Conservation (phyloP, 257 asterid species). For the Jacaranda mimosifolia region DNA sequence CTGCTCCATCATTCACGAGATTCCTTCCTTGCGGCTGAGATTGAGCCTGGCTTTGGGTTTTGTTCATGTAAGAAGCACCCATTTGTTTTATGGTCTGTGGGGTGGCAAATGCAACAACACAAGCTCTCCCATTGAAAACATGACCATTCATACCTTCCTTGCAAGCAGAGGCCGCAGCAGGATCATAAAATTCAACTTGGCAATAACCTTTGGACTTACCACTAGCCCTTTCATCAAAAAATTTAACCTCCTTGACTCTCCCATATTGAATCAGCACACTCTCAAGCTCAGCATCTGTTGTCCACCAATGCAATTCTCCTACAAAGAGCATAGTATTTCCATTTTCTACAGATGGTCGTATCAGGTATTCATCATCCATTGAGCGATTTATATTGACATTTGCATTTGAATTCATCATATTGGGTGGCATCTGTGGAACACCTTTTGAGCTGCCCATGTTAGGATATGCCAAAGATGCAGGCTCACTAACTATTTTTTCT, state of each 20-base stretch:
- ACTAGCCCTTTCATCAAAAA: slow-evolving; percentile 94
- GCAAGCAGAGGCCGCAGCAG: slow-evolving; percentile 84
- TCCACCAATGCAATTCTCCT: slow-evolving; percentile 99
- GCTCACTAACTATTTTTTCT: slow-evolving; percentile 56
- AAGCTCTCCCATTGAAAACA: slow-evolving; percentile 83
- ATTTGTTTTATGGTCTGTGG: slow-evolving; percentile 81
- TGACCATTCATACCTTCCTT: slow-evolving; percentile 90
- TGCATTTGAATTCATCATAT: slow-evolving; percentile 48
- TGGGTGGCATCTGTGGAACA: slow-evolving; percentile 53
- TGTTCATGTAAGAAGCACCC: slow-evolving; percentile 67
- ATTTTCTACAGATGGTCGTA: slow-evolving; percentile 64
- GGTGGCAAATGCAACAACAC: slow-evolving; percentile 95
- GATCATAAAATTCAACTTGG: slow-evolving; percentile 87
- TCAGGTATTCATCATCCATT: slow-evolving; percentile 57
- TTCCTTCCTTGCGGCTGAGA: slow-evolving; percentile 69
- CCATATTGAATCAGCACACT: slow-evolving; percentile 82
- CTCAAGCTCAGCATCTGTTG: slow-evolving; percentile 94
- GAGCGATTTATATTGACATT: slow-evolving; percentile 50
- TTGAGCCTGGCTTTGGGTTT: slow-evolving; percentile 64
- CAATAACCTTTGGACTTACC: slow-evolving; percentile 98
- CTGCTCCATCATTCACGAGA: slow-evolving; percentile 61
- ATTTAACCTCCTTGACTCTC: slow-evolving; percentile 85
- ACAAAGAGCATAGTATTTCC: slow-evolving; percentile 83
- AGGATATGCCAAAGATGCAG: slow-evolving; percentile 50
- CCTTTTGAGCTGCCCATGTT: slow-evolving; percentile 56